These are phyloP conservation scores for Ophiostoma angusticollis DNA, from an alignment of 2,329 filamentous ascomycete species.

Conservation along the genomic window DNA sequence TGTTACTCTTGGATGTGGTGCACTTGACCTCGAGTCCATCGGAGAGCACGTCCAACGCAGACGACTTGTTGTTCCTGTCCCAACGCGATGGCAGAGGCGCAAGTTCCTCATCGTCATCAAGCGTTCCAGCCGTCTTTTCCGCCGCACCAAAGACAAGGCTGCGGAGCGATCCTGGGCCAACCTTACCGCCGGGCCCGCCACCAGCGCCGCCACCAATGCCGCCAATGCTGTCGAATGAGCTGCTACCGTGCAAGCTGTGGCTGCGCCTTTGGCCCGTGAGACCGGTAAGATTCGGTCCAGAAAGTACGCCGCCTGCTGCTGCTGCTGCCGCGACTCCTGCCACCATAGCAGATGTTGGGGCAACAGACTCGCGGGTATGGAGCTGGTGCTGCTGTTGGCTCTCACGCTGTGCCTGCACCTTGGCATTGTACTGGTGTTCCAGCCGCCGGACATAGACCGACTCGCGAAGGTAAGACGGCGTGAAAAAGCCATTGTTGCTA, in stretches of 20 bases:
- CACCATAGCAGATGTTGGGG: constrained; percentile 17
- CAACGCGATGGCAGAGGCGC: constrained; percentile 67
- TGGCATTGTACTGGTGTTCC: constrained; percentile 55
- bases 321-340: constrained; percentile 19
- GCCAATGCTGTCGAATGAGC: not conserved
- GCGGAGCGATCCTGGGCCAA: constrained; percentile 49
- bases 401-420: constrained; percentile 37
- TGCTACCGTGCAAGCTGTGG: constrained; percentile 30
- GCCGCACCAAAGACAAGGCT: constrained; percentile 76
- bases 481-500: constrained; percentile 48
- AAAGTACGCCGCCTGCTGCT: not conserved
- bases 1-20: constrained; percentile 30
- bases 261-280: constrained; percentile 40
- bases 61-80: constrained; percentile 66
- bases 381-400: constrained; percentile 24
- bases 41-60: constrained; percentile 57
- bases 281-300: constrained; percentile 26
- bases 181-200: constrained; percentile 25
- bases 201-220: not conserved
- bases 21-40: constrained; percentile 63
- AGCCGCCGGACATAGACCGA: constrained; percentile 69
- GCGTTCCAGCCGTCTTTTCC: constrained; percentile 39
- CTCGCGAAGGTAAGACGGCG: constrained; percentile 68
- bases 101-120: constrained; percentile 44
- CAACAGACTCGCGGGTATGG: constrained; percentile 16